Evolutionary conservation across 139 green algal genomes (phyloP).

Genomic region (Chlamydomonas applanata): DNA sequence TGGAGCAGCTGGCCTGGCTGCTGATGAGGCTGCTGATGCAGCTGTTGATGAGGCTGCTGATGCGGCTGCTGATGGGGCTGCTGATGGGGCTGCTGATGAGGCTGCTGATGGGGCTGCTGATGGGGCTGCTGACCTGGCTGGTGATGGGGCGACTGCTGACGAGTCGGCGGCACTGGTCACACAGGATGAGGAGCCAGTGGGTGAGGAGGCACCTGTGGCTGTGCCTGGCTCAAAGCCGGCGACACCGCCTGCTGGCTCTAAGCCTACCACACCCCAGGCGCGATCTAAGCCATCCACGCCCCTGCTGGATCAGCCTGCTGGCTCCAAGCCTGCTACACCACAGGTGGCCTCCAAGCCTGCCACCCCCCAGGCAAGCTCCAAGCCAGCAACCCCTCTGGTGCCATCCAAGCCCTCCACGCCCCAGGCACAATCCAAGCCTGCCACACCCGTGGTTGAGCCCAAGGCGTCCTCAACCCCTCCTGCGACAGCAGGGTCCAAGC

Average conservation of each 20-base stretch:
- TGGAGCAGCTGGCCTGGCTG: background rate
- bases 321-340: too few species aligned
- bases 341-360: background rate
- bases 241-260: too few species aligned
- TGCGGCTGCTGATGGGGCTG: background rate
- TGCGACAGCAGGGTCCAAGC: constrained; percentile 31
- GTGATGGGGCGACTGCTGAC: background rate
- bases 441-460: constrained; percentile 1
- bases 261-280: too few species aligned
- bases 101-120: too few species aligned
- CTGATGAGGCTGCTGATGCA: background rate
- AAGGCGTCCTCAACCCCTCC: constrained; percentile 18
- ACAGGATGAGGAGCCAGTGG: background rate
- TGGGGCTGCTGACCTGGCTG: background rate
- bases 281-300: too few species aligned
- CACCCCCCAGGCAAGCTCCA: too few species aligned
- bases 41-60: background rate
- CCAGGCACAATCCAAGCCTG: background rate
- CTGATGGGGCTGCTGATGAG: too few species aligned
- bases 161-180: background rate
- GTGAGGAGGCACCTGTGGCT: background rate
- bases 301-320: too few species aligned
- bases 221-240: background rate
- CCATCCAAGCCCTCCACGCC: constrained; percentile 13
- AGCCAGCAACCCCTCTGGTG: background rate